Percentiles rank a stretch among this genome's conserved stretches.
These are phyloP conservation scores for Erythrobasidium hasegawianum DNA, from an alignment of 1,284 basidiomycete genomes.

Conservation along the genomic window DNA sequence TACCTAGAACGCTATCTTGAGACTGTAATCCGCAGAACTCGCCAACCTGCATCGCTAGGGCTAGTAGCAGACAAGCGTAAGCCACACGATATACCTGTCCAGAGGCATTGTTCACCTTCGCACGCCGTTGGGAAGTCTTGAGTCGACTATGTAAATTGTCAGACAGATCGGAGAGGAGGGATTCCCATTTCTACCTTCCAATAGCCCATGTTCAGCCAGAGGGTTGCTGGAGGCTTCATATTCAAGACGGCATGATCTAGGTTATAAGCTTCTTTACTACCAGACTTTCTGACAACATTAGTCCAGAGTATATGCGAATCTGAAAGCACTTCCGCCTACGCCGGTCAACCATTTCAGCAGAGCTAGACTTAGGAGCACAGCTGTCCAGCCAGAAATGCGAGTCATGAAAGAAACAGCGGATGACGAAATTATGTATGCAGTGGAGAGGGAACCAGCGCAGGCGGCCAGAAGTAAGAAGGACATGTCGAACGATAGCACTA, in stretches of 20 bases:
- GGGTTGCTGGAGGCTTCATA: conserved; percentile 53
- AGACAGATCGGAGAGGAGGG: background rate
- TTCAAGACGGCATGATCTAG: conserved; percentile 33
- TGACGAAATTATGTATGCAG: too few species aligned
- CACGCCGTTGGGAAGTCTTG: conserved; percentile 16
- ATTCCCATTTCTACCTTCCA: conserved; percentile 58
- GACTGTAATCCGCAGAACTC: conserved; percentile 52
- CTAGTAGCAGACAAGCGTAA: conserved; percentile 48
- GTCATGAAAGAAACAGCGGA: too few species aligned
- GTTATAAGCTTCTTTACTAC: conserved; percentile 16
- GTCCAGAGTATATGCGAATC: too few species aligned
- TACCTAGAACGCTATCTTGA: conserved; percentile 57
- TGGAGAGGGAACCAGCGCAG: too few species aligned
- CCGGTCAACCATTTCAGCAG: too few species aligned
- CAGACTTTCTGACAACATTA: background rate
- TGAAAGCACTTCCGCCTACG: too few species aligned
- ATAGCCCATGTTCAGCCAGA: conserved; percentile 67
- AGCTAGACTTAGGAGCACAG: too few species aligned
- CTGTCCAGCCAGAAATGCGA: too few species aligned
- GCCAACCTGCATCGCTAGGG: conserved; percentile 59
- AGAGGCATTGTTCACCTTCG: conserved; percentile 17
- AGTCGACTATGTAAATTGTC: conserved; percentile 9
- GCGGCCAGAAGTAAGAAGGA: too few species aligned
- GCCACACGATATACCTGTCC: background rate
- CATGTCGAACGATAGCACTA: too few species aligned